Conservation (phyloP, 2,329 filamentous ascomycete species). For the Fusarium sp. region DNA sequence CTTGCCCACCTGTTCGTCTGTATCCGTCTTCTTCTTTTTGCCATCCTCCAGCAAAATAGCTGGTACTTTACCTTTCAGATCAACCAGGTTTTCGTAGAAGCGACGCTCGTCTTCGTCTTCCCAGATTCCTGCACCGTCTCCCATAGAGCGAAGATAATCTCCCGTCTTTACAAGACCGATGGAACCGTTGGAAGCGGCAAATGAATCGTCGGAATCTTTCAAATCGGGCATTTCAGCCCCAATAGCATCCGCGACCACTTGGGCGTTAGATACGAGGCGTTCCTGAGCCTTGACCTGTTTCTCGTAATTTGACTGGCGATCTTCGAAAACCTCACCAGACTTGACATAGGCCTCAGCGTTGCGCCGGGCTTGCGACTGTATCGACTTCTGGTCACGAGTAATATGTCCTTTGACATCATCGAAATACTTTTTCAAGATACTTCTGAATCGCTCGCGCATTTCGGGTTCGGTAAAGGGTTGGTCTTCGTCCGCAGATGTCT, state of each 20-base stretch:
- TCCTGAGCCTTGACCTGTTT: constrained; percentile 93
- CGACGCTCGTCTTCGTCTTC: constrained; percentile 97
- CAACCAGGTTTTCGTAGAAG: constrained; percentile 97
- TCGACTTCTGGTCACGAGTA: constrained; percentile 88
- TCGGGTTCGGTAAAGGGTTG: constrained; percentile 80
- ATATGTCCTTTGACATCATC: constrained; percentile 93
- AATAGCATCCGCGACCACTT: constrained; percentile 88
- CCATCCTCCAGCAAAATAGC: constrained; percentile 91
- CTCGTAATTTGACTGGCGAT: constrained; percentile 94
- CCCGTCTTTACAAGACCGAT: constrained; percentile 95
- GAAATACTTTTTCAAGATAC: constrained; percentile 87
- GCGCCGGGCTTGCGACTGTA: constrained; percentile 86
- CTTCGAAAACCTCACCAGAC: constrained; percentile 97
- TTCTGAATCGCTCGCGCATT: constrained; percentile 85
- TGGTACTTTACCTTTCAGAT: constrained; percentile 95
- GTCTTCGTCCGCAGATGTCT: constrained; percentile 62
- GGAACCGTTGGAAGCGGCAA: constrained; percentile 74
- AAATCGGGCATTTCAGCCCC: constrained; percentile 94
- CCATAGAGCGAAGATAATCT: constrained; percentile 90
- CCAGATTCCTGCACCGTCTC: constrained; percentile 95
- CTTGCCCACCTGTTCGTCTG: constrained; percentile 84
- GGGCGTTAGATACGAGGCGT: constrained; percentile 88
- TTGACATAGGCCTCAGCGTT: constrained; percentile 99
- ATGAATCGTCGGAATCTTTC: constrained; percentile 80
- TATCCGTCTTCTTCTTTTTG: constrained; percentile 91